These are phyloP conservation scores for Bipolaris victoriae DNA, from an alignment of 2,329 filamentous ascomycete genomes.

Conservation along the genomic window DNA sequence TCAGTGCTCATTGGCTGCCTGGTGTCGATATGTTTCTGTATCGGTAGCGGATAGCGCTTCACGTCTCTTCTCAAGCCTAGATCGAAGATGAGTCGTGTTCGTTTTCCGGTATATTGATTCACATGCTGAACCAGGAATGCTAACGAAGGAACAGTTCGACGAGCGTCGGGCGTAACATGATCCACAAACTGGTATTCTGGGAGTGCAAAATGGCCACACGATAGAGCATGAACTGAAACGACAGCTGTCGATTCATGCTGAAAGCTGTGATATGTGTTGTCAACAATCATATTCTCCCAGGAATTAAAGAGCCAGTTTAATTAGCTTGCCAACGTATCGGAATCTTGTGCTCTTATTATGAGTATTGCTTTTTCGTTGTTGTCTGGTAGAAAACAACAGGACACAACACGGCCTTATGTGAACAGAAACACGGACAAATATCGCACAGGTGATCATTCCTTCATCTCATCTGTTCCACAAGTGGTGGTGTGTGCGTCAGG, in stretches of 20 bases:
- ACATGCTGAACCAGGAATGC: slow-evolving; percentile 61
- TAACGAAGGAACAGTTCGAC: slow-evolving; percentile 60
- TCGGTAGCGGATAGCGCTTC: slow-evolving; percentile 52
- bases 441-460: not conserved
- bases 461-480: not conserved
- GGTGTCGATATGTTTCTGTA: slow-evolving; percentile 56
- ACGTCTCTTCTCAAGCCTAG: slow-evolving; percentile 59
- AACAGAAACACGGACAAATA: not conserved
- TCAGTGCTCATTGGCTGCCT: slow-evolving; percentile 53
- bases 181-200: slow-evolving; percentile 58
- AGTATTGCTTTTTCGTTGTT: not conserved
- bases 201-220: slow-evolving; percentile 53
- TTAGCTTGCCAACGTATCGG: not conserved
- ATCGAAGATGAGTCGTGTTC: slow-evolving; percentile 59
- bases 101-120: slow-evolving; percentile 42
- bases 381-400: not conserved
- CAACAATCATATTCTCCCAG: not conserved
- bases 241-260: slow-evolving; percentile 21
- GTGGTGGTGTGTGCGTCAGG: no score
- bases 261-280: not conserved
- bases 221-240: slow-evolving; percentile 49
- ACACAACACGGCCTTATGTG: no score
- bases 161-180: slow-evolving; percentile 52
- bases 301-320: not conserved
- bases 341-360: not conserved